A percentile compares a stretch with the other conserved stretches of the same genome.
Evolutionary conservation across 257 asterid genomes (phyloP).

Genomic region (Nicotiana knightiana): DNA sequence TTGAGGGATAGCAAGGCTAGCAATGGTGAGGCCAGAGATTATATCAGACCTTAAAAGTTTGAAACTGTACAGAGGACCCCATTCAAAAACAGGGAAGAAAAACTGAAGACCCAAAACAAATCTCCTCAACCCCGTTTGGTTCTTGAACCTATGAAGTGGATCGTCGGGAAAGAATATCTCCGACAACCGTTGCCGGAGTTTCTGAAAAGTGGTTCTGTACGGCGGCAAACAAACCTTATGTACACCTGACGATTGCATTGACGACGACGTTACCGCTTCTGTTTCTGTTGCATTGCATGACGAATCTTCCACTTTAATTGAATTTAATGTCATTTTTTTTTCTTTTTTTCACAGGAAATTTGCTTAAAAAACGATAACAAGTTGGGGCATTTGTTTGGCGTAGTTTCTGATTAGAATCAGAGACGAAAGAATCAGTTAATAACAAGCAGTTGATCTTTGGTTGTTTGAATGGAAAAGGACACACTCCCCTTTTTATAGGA

Average conservation of each 20-base stretch:
- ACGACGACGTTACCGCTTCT: slow-evolving; percentile 9
- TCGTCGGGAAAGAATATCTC: slow-evolving; percentile 89
- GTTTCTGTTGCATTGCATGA: slow-evolving; percentile 21
- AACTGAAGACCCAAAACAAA: slow-evolving; percentile 58
- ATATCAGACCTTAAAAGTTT: slow-evolving; percentile 54
- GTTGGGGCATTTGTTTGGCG: not conserved
- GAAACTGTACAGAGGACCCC: slow-evolving; percentile 63
- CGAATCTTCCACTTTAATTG: slow-evolving; percentile 49
- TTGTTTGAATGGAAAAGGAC: not conserved
- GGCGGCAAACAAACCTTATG: slow-evolving; percentile 77
- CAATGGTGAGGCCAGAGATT: slow-evolving; percentile 78
- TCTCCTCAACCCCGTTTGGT: slow-evolving; percentile 47
- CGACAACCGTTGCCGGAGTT: slow-evolving; percentile 60
- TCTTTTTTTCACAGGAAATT: not conserved
- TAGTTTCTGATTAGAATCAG: not conserved
- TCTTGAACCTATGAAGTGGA: slow-evolving; percentile 75
- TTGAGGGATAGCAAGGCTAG: slow-evolving; percentile 90
- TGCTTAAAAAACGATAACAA: not conserved
- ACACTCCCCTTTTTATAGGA: not conserved
- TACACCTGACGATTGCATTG: slow-evolving; percentile 24
- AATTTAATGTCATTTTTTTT: slow-evolving; percentile 31
- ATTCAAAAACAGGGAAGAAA: slow-evolving; percentile 68
- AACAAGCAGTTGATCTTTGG: not conserved
- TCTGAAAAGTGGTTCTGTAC: slow-evolving; percentile 48
- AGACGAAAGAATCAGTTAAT: not conserved